Evolutionary conservation across 1,284 basidiomycete species (phyloP).

Genomic region (Pyrrhoderma lamaoense): DNA sequence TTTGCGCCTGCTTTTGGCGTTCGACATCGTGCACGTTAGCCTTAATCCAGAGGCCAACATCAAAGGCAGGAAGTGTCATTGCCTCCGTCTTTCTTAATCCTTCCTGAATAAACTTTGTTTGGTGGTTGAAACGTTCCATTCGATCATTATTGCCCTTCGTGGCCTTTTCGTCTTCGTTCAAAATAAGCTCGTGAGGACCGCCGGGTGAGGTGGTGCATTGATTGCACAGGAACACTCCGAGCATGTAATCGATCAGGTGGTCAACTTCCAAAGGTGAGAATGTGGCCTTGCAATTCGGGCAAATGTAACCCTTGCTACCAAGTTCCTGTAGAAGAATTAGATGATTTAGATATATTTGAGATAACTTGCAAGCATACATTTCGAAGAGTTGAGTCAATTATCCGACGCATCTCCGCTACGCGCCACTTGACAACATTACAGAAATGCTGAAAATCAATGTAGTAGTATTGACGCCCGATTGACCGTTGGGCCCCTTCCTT

Average conservation of each 20-base stretch:
- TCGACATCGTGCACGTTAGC: slow-evolving; percentile 54
- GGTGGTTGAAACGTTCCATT: slow-evolving; percentile 92
- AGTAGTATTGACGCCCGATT: slow-evolving; percentile 86
- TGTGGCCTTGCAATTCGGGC: slow-evolving; percentile 79
- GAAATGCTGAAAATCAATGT: slow-evolving; percentile 92
- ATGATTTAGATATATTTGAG: slow-evolving; percentile 1
- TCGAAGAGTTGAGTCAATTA: slow-evolving; percentile 81
- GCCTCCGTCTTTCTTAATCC: slow-evolving; percentile 84
- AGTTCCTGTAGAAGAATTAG: slow-evolving; percentile 56
- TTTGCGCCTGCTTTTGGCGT: slow-evolving; percentile 83
- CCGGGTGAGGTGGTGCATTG: slow-evolving; percentile 39
- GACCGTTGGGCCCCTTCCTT: slow-evolving; percentile 78
- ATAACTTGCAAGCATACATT: slow-evolving; percentile 46
- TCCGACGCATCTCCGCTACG: slow-evolving; percentile 87
- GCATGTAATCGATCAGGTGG: slow-evolving; percentile 65
- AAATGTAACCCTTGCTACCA: slow-evolving; percentile 94
- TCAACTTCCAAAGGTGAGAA: slow-evolving; percentile 87
- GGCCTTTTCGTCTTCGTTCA: slow-evolving; percentile 88
- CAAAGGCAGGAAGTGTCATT: slow-evolving; percentile 83
- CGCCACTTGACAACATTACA: slow-evolving; percentile 98
- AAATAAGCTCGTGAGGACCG: slow-evolving; percentile 73
- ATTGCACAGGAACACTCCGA: slow-evolving; percentile 66
- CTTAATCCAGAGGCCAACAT: slow-evolving; percentile 74
- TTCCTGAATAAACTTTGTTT: slow-evolving; percentile 82
- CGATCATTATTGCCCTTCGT: slow-evolving; percentile 82